Evolutionary conservation across 257 asterid species (phyloP).

Genomic region (Penstemon eatonii): DNA sequence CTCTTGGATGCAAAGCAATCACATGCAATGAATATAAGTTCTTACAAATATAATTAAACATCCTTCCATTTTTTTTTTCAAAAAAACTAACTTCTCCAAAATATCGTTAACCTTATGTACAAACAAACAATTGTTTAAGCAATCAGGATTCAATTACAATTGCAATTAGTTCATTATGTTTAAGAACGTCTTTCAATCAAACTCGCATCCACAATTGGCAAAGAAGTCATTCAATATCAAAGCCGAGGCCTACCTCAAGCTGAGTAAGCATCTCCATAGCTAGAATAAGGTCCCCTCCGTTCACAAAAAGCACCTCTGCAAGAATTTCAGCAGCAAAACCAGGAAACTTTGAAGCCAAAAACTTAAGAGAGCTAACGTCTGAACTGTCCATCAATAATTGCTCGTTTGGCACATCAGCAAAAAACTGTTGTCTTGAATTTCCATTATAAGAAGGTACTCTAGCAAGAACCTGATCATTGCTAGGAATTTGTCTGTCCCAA

Average conservation of each 20-base stretch:
- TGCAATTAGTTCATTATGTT: neutral
- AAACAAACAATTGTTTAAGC: neutral
- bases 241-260: constrained; percentile 67
- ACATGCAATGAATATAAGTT: neutral
- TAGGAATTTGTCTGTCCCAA: constrained; percentile 59
- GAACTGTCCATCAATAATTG: constrained; percentile 46
- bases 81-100: neutral
- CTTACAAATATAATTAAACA: too few species aligned
- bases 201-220: neutral
- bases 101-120: neutral
- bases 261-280: constrained; percentile 85
- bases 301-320: constrained; percentile 72
- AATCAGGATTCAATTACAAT: neutral
- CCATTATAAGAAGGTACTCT: constrained; percentile 52
- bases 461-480: constrained; percentile 51
- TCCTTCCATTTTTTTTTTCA: too few species aligned
- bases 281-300: constrained; percentile 73
- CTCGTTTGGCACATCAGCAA: constrained; percentile 55
- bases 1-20: neutral
- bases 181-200: too few species aligned
- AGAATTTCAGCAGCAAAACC: constrained; percentile 83
- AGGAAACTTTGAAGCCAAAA: constrained; percentile 80
- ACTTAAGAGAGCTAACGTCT: constrained; percentile 58
- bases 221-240: constrained; percentile 9
- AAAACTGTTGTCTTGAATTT: constrained; percentile 43